Evolutionary conservation across 495 filamentous ascomycete species (phyloP).

Genomic region (Trichoderma erinaceum): DNA sequence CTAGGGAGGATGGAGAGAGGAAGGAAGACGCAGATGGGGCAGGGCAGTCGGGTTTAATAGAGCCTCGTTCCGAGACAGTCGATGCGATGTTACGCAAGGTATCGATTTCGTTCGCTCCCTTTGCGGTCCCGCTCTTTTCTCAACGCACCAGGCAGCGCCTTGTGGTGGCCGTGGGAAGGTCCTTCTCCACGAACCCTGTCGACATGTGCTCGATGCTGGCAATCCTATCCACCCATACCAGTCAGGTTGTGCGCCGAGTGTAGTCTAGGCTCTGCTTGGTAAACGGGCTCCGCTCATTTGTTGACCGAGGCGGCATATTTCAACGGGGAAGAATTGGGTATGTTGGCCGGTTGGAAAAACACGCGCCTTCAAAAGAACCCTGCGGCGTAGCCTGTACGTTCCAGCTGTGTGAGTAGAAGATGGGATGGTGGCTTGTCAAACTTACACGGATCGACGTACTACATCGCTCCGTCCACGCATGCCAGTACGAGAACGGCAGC

Average conservation of each 20-base stretch:
- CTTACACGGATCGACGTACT: too few relatives aligned
- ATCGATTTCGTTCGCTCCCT: background rate
- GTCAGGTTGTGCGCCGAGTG: background rate
- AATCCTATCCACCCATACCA: background rate
- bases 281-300: background rate
- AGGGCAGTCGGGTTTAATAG: background rate
- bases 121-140: background rate
- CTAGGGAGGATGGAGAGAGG: background rate
- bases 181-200: background rate
- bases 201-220: background rate
- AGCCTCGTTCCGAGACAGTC: conserved; percentile 4
- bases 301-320: background rate
- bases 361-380: background rate
- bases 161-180: background rate
- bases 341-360: background rate
- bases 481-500: too few relatives aligned
- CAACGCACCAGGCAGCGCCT: background rate
- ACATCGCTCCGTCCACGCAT: too few relatives aligned
- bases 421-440: too few relatives aligned
- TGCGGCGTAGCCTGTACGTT: background rate
- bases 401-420: too few relatives aligned
- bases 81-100: background rate
- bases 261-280: background rate
- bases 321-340: background rate
- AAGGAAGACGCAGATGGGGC: background rate